phyloP scores from a whole-genome alignment of 148 eudicot species.

The Cornus kousa region DNA sequence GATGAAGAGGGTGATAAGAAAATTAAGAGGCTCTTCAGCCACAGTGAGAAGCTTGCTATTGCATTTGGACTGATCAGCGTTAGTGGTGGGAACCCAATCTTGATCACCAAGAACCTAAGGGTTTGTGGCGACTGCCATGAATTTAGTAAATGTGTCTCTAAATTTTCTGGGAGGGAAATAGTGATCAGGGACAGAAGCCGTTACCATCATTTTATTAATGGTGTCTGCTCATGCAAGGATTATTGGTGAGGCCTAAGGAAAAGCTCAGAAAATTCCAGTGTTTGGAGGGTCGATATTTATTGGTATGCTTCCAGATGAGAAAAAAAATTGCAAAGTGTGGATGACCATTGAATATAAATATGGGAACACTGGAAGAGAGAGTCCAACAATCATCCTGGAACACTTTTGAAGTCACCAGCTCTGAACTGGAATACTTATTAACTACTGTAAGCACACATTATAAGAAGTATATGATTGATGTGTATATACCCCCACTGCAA shows the following conservation, averaged over 20 bases:
- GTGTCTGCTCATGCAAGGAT: constrained; percentile 25
- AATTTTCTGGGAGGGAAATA: constrained; percentile 19
- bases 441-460: not conserved
- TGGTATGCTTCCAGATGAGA: constrained; percentile 1
- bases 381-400: not conserved
- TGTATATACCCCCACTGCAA: not conserved
- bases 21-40: constrained; percentile 22
- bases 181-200: constrained; percentile 28
- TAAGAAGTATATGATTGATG: not conserved
- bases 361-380: constrained; percentile 7
- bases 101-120: constrained; percentile 24
- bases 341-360: not conserved
- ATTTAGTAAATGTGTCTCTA: constrained; percentile 26
- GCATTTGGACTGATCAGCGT: constrained; percentile 22
- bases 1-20: constrained; percentile 34
- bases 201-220: constrained; percentile 29
- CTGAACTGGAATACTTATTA: not conserved
- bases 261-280: not conserved
- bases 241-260: constrained; percentile 21
- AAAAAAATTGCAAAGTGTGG: too few relatives aligned
- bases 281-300: not conserved
- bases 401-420: not conserved
- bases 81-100: constrained; percentile 18
- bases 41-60: constrained; percentile 30
- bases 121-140: constrained; percentile 33